Conservation (phyloP, 2,329 filamentous ascomycete species). For the Sclerotinia sclerotiorum region DNA sequence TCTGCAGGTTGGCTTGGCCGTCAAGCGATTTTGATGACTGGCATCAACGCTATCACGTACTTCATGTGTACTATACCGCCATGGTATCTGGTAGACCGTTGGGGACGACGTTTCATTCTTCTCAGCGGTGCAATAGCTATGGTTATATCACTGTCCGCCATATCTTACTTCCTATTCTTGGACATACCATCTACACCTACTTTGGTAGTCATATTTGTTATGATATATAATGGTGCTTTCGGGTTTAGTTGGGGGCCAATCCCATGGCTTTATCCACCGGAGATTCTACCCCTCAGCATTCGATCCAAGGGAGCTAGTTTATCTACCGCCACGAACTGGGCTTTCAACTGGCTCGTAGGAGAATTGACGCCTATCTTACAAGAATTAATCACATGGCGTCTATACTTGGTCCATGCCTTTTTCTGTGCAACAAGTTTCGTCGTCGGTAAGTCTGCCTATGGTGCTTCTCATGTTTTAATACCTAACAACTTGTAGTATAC, state of each 20-base stretch:
- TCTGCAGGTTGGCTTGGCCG: conserved; percentile 94
- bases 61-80: conserved; percentile 89
- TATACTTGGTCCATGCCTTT: conserved; percentile 94
- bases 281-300: conserved; percentile 95
- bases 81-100: conserved; percentile 94
- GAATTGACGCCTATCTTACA: conserved; percentile 93
- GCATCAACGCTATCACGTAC: conserved; percentile 91
- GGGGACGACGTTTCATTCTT: conserved; percentile 85
- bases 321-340: conserved; percentile 96
- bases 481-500: conserved; percentile 64
- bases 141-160: conserved; percentile 81
- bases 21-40: conserved; percentile 92
- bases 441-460: conserved; percentile 67
- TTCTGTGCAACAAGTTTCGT: conserved; percentile 96
- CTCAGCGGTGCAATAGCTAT: conserved; percentile 87
- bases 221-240: conserved; percentile 98
- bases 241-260: conserved; percentile 98
- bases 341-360: conserved; percentile 96
- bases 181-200: conserved; percentile 76
- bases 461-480: not conserved
- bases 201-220: conserved; percentile 89
- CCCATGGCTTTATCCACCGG: conserved; percentile 97
- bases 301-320: conserved; percentile 95
- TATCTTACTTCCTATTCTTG: conserved; percentile 94
- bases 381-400: conserved; percentile 86